phyloP scores from a whole-genome alignment of 345 rosid genomes.

The Microcos paniculata region DNA sequence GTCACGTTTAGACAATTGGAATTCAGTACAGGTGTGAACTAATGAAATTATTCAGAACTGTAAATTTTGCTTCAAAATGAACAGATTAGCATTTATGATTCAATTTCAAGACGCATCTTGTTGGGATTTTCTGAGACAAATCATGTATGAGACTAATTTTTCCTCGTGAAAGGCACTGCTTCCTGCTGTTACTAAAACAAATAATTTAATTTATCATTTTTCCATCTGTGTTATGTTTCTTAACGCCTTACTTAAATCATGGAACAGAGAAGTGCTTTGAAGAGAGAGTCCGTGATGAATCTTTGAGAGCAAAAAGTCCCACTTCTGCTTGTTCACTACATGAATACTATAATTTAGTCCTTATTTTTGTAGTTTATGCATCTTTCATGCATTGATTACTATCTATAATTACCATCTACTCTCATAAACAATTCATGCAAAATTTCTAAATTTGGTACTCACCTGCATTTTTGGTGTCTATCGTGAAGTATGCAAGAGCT shows the following conservation, averaged over 20 bases:
- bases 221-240: background rate
- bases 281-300: background rate
- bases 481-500: background rate
- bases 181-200: background rate
- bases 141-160: background rate
- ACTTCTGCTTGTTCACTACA: background rate
- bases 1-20: background rate
- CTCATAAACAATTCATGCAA: background rate
- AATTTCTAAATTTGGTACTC: background rate
- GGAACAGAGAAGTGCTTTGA: background rate
- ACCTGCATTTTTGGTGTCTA: background rate
- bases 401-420: background rate
- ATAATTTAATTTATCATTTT: background rate
- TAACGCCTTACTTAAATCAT: background rate
- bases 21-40: background rate
- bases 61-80: background rate
- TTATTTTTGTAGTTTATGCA: background rate
- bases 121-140: background rate
- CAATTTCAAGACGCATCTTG: background rate
- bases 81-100: background rate
- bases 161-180: background rate
- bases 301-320: background rate
- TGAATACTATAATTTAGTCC: too few species aligned
- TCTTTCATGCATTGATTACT: background rate
- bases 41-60: background rate